Evolutionary conservation across 306 rosid genomes (phyloP), one percentile per base, ranked within the genome.

Genomic region (Albizia julibrissin): DNA sequence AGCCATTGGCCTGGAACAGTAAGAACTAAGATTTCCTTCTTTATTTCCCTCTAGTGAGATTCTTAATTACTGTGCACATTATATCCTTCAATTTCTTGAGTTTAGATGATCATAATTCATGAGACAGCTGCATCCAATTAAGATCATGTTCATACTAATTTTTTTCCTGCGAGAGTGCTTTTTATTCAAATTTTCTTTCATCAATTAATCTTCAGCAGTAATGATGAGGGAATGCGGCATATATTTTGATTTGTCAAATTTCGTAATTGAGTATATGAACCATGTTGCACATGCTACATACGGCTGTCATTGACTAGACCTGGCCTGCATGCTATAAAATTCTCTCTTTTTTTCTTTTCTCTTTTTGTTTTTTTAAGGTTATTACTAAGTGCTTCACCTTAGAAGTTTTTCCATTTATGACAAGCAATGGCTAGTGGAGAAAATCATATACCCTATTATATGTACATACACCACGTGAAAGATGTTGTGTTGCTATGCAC

Each of bases 251-350:
- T 74, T 54, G 84, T 49, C 68, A 64, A 64, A 75, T 39, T 47
- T n/a, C 40, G 77, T 74, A 67, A 66, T 65, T 74, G 69, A 66
- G 49, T 61, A 59, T 59, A 27, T 75, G 74, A 71, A 84, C 31
- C 80, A 56, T 42, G 34, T 22, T 67, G 81, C 81, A 82, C 86
- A 79, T 82, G 82, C 68, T 75, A 49, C n/a, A n/a, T n/a, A n/a
- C 10, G 64, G 61, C 75, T 82, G 81, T 74, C 81, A 78, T 79
- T 47, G 37, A 18, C 69, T 78, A 61, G 84, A 33, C 76, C 52
- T 58, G 84, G 24, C 76, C 52, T 58, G 21, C 74, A 81, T 74
- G 81, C 65, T 47, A 31, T 31, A 8, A 21, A 78, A n/a, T 5
- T 49, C 68, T 47, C 81, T 31, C 21, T 74, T 22, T 27, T 68